Evolutionary conservation across 2,329 filamentous ascomycete genomes (phyloP).

Genomic region (Ascochyta rabiei): DNA sequence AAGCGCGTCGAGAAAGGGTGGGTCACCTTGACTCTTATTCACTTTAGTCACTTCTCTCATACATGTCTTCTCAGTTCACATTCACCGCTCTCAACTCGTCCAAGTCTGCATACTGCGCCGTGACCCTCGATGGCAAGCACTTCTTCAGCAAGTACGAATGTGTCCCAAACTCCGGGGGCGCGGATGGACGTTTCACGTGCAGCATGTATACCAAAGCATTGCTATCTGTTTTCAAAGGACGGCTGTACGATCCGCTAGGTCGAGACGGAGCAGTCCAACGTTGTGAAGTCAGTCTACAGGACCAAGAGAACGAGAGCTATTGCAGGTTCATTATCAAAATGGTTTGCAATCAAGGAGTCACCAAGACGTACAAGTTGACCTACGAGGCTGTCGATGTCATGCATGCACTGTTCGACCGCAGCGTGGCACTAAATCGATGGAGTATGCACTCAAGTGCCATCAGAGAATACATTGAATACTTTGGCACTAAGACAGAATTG

Average conservation of each 20-base stretch:
- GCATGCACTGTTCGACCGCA: slow-evolving; percentile 75
- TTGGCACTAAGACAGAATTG: slow-evolving; percentile 79
- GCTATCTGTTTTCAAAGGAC: slow-evolving; percentile 75
- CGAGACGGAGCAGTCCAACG: slow-evolving; percentile 73
- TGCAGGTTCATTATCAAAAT: slow-evolving; percentile 78
- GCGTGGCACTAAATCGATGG: slow-evolving; percentile 72
- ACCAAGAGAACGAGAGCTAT: slow-evolving; percentile 68
- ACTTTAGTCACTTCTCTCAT: slow-evolving; percentile 26
- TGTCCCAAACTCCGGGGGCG: slow-evolving; percentile 47
- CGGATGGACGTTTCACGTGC: slow-evolving; percentile 69
- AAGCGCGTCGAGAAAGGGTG: slow-evolving; percentile 72
- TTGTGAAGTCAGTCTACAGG: slow-evolving; percentile 76
- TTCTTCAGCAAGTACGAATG: slow-evolving; percentile 79
- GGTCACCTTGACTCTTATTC: slow-evolving; percentile 23
- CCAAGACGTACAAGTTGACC: slow-evolving; percentile 76
- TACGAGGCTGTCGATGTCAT: slow-evolving; percentile 77
- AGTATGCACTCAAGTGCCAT: slow-evolving; percentile 72
- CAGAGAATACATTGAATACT: slow-evolving; percentile 79
- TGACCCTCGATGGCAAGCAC: slow-evolving; percentile 68
- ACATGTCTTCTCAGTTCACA: slow-evolving; percentile 58
- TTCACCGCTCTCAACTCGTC: slow-evolving; percentile 80
- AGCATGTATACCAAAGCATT: slow-evolving; percentile 73
- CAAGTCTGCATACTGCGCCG: slow-evolving; percentile 78
- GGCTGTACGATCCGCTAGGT: slow-evolving; percentile 67
- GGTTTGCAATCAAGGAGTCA: slow-evolving; percentile 75